These are phyloP conservation scores for Saccharomycopsis fibuligera DNA, from an alignment of 805 yeast species.

Conservation along the genomic window DNA sequence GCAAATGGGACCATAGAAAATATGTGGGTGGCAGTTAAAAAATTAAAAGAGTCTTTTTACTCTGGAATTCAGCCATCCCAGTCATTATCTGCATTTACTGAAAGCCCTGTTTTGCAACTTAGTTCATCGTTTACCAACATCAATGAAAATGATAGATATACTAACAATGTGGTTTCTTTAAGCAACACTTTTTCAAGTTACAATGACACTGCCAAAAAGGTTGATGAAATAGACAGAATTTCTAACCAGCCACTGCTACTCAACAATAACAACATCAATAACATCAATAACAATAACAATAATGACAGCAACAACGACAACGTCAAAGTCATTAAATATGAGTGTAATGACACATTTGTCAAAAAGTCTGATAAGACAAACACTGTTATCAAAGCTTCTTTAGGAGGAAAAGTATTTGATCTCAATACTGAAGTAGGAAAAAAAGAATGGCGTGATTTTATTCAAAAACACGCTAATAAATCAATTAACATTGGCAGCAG, in stretches of 20 bases:
- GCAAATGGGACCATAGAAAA: background rate
- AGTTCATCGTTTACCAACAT: background rate
- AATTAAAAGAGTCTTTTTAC: background rate
- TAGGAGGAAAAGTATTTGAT: constrained; percentile 16
- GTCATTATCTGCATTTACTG: background rate
- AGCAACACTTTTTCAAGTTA: too few species aligned
- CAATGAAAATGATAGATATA: too few species aligned
- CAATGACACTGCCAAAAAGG: background rate
- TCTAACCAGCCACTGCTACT: background rate
- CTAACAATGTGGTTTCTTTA: too few species aligned
- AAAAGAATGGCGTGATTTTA: constrained; percentile 17
- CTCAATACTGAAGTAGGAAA: constrained; percentile 16
- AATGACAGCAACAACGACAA: constrained; percentile 62
- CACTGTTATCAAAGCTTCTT: constrained; percentile 9
- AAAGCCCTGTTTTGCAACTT: background rate
- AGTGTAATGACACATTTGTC: background rate
- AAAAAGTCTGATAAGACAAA: background rate
- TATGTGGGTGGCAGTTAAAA: background rate
- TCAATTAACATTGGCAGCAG: background rate
- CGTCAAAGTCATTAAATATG: too few species aligned
- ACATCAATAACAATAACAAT: background rate
- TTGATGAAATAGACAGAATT: background rate
- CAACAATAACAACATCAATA: background rate
- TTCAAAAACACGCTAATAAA: background rate
- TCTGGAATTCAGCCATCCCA: background rate